Base-by-base conservation (phyloP, 352 stramenopile species). In the Phytophthora pluvialis region DNA sequence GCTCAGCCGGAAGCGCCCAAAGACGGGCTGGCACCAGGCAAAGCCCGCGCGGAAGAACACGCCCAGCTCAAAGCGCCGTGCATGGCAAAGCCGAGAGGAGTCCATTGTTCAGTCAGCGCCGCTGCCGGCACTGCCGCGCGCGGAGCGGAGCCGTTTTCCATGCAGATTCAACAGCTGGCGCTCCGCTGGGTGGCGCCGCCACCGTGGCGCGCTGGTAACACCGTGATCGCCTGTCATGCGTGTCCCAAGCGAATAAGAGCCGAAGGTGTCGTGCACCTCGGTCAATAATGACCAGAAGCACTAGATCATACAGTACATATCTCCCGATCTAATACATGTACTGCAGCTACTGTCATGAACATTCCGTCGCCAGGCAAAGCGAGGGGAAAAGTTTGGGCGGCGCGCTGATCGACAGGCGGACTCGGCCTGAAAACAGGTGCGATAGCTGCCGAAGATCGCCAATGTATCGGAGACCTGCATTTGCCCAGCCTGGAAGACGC, bases 371-470 rank as follows among this genome's bases (percentile, higher is more conserved):
- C 16, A 28, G 32, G 60, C 60, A 67, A 62, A 67, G 60, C 60
- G 18, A n/a, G 3, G 43, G 57, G 60, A 64, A 70, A 64, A 64
- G 53, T 64, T 64, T 64, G 16, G 31, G 15, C 7, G 60, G 16
- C 43, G 25, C 32, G 11, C 40, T 70, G 40, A 65, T 67, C 47
- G 54, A 65, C 44, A 73, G 63, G 63, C 60, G 60, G 36, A 18
- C 26, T 38, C 51, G 44, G 46, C 59, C 46, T 26, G 60, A 70
- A 74, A 75, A 67, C 61, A 77, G 40, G 56, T 77, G 64, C 58
- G 64, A 75, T 75, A 60, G 60, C 38, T 60, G 56, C 31, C 35
- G 54, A 53, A 60, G 43, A 55, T 63, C 25, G 26, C 40, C 15
- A 29, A 15, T 50, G 12, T 48, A 60, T 38, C 38, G 44, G 35